Base-by-base conservation (phyloP, 1,284 basidiomycete genomes). In the Microstroma glucosiphilum region DNA sequence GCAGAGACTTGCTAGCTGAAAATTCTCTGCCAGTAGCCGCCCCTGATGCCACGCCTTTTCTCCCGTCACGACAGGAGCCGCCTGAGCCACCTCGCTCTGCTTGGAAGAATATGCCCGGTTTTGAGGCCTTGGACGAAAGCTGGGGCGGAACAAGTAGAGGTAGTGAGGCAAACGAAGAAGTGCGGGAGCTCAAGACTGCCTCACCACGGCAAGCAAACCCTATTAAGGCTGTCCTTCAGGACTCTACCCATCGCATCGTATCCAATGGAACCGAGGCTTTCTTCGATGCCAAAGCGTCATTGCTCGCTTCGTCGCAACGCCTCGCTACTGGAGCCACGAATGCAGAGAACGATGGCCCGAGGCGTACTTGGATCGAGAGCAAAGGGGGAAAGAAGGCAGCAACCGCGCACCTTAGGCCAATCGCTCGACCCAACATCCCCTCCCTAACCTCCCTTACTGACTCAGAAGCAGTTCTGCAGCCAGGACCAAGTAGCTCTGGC, bases 71-170 rank as follows among this genome's bases (percentile, higher is more conserved):
- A 4, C 51, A 54, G 51, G 21, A 54, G 51, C 51, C 19, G 51
- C 51, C 13, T 13, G 21, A 26, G 21, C 51, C 21, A 26, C 51
- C 51, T 15, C 21, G 13, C 6, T 54, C 51, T 15, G 51, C 51
- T 26, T 54, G 51, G 51, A 54, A 54, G 51, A 54, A 21, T 26
- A 56, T 60, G 56, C 56, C 60, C 15, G 60, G 54, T 13, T 60
- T 60, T 17, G 60, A 60, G 54, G 60, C 42, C 1, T 43, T 60
- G 19, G 43, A 51, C 12, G 60, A 60, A 46, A 54, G 42, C 19
- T 60, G 60, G 60, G 54, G 17, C 8, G 30, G 26, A 23, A 15
- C 55, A 17, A 40, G 55, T 41, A 40, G 15, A 17, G 55, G 25
- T 8, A 30, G 26, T 23, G 59, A 25, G 55, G 21, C 8, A 11